Conservation (phyloP, 176 grass and related monocot species). For the Bothriochloa decipiens region DNA sequence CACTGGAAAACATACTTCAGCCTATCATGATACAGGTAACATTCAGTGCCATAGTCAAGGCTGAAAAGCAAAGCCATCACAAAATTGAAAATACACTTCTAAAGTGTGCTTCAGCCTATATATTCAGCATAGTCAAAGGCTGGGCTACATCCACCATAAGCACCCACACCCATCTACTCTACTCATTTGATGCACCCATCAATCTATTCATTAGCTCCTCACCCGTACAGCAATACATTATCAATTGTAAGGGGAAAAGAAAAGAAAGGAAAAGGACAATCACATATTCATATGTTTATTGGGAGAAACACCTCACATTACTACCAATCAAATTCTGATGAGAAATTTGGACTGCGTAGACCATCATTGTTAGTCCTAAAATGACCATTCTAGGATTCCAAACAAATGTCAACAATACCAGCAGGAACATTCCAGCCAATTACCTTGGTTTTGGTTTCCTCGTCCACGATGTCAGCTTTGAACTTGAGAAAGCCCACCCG, state of each 20-base stretch:
- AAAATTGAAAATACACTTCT: too few relatives aligned
- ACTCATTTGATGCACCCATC: neutral
- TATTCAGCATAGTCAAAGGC: too few relatives aligned
- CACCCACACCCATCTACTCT: neutral
- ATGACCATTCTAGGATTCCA: neutral
- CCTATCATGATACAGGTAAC: too few relatives aligned
- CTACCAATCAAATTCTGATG: neutral
- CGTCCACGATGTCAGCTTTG: slow-evolving; percentile 83
- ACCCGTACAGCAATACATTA: neutral
- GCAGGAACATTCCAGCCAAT: slow-evolving; percentile 26
- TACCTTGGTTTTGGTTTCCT: slow-evolving; percentile 80
- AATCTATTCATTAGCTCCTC: neutral
- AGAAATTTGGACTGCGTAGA: neutral
- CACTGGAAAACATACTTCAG: neutral
- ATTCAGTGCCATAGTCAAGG: too few relatives aligned
- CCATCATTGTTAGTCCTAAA: neutral
- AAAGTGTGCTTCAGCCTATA: too few relatives aligned
- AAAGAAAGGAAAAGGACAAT: neutral
- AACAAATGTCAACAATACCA: neutral
- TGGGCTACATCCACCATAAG: too few relatives aligned
- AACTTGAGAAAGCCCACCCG: slow-evolving; percentile 93
- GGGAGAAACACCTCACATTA: neutral
- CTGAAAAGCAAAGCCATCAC: too few relatives aligned
- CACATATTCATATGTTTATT: neutral
- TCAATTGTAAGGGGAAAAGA: neutral